These are phyloP conservation scores for Fraxinus pennsylvanica DNA, from an alignment of 257 asterid species.

Conservation along the genomic window DNA sequence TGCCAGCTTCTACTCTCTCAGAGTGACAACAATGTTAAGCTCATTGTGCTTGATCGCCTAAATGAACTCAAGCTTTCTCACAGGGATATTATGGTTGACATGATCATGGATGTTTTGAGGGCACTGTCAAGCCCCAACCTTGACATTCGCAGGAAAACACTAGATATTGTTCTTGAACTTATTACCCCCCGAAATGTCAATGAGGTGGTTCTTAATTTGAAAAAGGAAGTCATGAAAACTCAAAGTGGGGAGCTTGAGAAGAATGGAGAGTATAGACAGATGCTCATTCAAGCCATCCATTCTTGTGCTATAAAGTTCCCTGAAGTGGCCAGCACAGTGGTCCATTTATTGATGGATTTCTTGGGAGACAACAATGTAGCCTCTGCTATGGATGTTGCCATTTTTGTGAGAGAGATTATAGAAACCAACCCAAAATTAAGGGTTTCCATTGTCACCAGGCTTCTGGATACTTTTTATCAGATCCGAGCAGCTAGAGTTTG, in stretches of 20 bases:
- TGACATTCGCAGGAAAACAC: slow-evolving; percentile 83
- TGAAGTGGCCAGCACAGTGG: slow-evolving; percentile 96
- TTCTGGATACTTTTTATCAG: slow-evolving; percentile 88
- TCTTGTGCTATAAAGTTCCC: slow-evolving; percentile 94
- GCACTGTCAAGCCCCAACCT: slow-evolving; percentile 90
- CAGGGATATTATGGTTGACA: slow-evolving; percentile 76
- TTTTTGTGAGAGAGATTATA: slow-evolving; percentile 88
- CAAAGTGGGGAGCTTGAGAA: slow-evolving; percentile 91
- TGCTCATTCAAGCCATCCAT: slow-evolving; percentile 98
- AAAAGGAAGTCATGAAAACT: slow-evolving; percentile 95
- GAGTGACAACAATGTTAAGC: slow-evolving; percentile 91
- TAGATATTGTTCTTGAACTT: slow-evolving; percentile 91
- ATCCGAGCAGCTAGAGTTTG: slow-evolving; percentile 92
- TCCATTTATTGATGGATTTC: slow-evolving; percentile 94
- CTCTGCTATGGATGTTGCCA: slow-evolving; percentile 83
- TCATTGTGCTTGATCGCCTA: slow-evolving; percentile 82
- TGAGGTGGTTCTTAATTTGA: slow-evolving; percentile 85
- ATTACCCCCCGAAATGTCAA: slow-evolving; percentile 81
- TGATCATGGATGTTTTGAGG: slow-evolving; percentile 93
- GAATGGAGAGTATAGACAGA: slow-evolving; percentile 89
- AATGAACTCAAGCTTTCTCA: slow-evolving; percentile 79
- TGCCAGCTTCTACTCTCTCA: slow-evolving; percentile 91
- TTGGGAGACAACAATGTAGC: slow-evolving; percentile 92
- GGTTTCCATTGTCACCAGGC: slow-evolving; percentile 84
- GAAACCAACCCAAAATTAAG: slow-evolving; percentile 88